phyloP scores from a whole-genome alignment of 768 basidiomycete species.

The Dentipellis sp. region DNA sequence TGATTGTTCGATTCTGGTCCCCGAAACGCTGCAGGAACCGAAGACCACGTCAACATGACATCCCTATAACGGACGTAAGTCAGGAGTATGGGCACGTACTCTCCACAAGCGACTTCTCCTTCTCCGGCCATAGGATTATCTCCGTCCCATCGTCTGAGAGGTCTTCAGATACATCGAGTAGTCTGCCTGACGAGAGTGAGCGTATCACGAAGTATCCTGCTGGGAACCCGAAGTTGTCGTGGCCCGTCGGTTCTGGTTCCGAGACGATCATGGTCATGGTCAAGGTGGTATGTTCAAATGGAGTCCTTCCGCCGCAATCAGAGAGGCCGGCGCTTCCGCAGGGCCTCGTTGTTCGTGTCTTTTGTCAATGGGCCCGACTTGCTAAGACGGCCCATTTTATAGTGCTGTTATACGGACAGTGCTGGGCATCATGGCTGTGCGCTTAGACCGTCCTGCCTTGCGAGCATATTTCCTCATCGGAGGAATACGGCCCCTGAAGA shows the following conservation, averaged over 20 bases:
- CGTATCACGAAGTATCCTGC: slow-evolving; percentile 56
- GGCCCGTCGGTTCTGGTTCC: neutral
- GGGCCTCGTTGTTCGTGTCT: too few relatives aligned
- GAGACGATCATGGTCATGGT: neutral
- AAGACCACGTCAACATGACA: slow-evolving; percentile 1
- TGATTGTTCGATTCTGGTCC: slow-evolving; percentile 68
- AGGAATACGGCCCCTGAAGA: too few relatives aligned
- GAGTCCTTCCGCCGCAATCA: too few relatives aligned
- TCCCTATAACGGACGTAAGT: neutral
- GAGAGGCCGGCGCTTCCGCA: too few relatives aligned
- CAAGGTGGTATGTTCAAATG: neutral
- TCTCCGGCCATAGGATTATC: slow-evolving; percentile 61
- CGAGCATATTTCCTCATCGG: too few relatives aligned
- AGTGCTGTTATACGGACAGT: too few relatives aligned
- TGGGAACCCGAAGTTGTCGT: slow-evolving; percentile 22
- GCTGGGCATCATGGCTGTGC: too few relatives aligned
- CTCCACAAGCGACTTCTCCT: slow-evolving; percentile 72
- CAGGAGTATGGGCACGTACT: slow-evolving; percentile 28
- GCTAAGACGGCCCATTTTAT: too few relatives aligned
- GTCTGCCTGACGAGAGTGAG: slow-evolving; percentile 40
- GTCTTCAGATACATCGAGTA: slow-evolving; percentile 50
- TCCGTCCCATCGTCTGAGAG: slow-evolving; percentile 51
- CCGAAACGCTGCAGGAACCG: slow-evolving; percentile 42
- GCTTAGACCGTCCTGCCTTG: too few relatives aligned
- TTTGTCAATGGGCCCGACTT: too few relatives aligned